phyloP scores from a whole-genome alignment of 306 rosid genomes.

The Cucumis sativus region DNA sequence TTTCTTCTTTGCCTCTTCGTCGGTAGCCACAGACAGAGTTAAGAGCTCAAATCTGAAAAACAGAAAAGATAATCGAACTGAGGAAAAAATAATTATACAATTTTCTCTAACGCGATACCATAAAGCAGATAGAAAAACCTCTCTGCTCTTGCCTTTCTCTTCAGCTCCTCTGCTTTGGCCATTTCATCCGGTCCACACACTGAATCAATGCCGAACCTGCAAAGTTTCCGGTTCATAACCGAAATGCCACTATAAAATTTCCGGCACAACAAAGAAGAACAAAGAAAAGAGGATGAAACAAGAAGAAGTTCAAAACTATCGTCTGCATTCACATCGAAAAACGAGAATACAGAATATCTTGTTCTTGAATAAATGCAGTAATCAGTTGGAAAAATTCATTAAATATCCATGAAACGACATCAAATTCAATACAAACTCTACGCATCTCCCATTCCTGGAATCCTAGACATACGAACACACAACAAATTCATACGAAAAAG shows the following conservation, averaged over 20 bases:
- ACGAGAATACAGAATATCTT: background rate
- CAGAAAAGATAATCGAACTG: background rate
- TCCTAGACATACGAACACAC: slow-evolving; percentile 5
- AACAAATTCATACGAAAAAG: background rate
- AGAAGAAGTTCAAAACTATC: background rate
- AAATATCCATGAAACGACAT: background rate
- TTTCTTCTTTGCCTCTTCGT: slow-evolving; percentile 66
- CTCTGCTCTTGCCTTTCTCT: slow-evolving; percentile 85
- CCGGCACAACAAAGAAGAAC: background rate
- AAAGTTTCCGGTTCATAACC: background rate
- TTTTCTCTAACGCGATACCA: background rate
- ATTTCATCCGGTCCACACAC: slow-evolving; percentile 32
- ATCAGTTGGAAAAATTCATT: background rate
- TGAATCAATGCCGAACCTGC: slow-evolving; percentile 53
- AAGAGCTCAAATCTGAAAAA: slow-evolving; percentile 60
- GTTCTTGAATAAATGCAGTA: background rate
- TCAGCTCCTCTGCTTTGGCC: slow-evolving; percentile 46
- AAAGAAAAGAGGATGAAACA: background rate
- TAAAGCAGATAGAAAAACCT: slow-evolving; percentile 30
- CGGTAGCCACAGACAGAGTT: slow-evolving; percentile 34
- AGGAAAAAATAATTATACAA: background rate
- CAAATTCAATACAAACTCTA: background rate
- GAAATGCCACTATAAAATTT: background rate
- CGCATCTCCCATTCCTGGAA: background rate
- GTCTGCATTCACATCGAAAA: background rate